Conservation (phyloP, 2,329 filamentous ascomycete species). For the Aspergillus amoenus region DNA sequence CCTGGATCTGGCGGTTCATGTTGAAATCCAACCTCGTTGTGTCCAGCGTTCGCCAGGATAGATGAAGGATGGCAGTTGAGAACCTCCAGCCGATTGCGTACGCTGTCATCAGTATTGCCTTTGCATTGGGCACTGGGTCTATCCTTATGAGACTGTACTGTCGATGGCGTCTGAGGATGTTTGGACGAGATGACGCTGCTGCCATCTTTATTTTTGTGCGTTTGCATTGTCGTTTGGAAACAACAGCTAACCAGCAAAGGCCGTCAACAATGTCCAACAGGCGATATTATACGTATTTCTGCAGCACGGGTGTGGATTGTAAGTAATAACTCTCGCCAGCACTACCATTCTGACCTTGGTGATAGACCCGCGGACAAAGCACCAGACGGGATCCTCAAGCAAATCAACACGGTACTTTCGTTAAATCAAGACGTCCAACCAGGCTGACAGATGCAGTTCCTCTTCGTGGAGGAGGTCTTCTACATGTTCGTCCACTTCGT, state of each 20-base stretch:
- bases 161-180: background rate
- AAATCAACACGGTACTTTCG: background rate
- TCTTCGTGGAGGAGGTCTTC: background rate
- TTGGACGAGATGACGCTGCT: background rate
- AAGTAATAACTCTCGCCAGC: background rate
- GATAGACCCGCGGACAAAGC: background rate
- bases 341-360: background rate
- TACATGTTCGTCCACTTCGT: background rate
- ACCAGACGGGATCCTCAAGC: background rate
- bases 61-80: background rate
- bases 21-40: too few species aligned
- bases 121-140: background rate
- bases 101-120: background rate
- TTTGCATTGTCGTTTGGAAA: background rate
- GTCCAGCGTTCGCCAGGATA: too few species aligned
- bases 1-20: too few species aligned
- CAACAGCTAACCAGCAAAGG: background rate
- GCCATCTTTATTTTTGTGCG: background rate
- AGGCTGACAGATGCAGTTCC: background rate
- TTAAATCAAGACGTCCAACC: too few species aligned
- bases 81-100: background rate
- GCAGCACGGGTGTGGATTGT: background rate
- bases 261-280: background rate
- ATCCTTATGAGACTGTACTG: background rate
- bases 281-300: background rate